Evolutionary conservation across 768 basidiomycete species (phyloP).

Genomic region (Exidia glandulosa): DNA sequence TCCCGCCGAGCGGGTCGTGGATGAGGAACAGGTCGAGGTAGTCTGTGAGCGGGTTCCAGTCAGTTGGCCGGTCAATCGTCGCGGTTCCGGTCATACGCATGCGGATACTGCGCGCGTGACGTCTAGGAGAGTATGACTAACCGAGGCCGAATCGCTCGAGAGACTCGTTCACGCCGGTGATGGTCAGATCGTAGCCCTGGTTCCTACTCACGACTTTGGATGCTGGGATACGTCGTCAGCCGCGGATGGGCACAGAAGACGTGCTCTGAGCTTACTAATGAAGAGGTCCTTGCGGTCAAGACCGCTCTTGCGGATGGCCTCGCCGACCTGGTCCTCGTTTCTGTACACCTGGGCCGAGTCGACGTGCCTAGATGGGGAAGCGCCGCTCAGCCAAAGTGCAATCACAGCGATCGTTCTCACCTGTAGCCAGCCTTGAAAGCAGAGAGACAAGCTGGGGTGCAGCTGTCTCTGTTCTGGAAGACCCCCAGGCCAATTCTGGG

Average conservation of each 20-base stretch:
- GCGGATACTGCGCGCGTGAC: neutral
- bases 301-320: conserved; percentile 1
- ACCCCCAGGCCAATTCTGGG: conserved; percentile 6
- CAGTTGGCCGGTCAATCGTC: neutral
- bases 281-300: conserved; percentile 10
- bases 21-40: conserved; percentile 23
- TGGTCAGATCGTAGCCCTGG: conserved; percentile 10
- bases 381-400: neutral
- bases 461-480: conserved; percentile 42
- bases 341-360: conserved; percentile 15
- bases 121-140: neutral
- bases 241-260: neutral
- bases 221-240: conserved; percentile 6
- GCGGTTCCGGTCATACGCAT: too few relatives aligned
- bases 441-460: conserved; percentile 43
- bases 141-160: conserved; percentile 10
- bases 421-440: conserved; percentile 29
- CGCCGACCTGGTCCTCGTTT: conserved; percentile 10
- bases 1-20: conserved; percentile 17
- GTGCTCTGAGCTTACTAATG: conserved; percentile 8
- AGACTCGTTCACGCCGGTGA: conserved; percentile 11
- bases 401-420: neutral
- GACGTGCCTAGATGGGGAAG: conserved; percentile 4
- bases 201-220: conserved; percentile 13
- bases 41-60: conserved; percentile 1